Evolutionary conservation across 805 yeast genomes (phyloP).

Genomic region (Millerago galiae): DNA sequence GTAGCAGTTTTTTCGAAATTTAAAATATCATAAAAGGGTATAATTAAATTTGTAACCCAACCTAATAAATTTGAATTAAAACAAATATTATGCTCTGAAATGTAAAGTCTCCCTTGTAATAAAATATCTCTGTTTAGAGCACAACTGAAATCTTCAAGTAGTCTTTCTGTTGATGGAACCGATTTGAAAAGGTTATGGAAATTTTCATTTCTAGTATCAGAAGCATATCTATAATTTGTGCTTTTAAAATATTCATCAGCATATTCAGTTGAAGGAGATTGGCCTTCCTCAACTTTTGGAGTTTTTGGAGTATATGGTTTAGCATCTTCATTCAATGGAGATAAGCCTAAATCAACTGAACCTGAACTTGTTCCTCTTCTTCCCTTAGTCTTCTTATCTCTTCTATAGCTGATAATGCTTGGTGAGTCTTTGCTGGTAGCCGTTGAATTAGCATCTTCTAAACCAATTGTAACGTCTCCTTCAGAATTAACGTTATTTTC

Average conservation of each 20-base stretch:
- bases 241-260: slow-evolving; percentile 51
- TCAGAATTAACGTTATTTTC: background rate
- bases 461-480: slow-evolving; percentile 1
- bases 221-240: slow-evolving; percentile 59
- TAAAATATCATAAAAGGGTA: slow-evolving; percentile 65
- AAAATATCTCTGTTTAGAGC: slow-evolving; percentile 83
- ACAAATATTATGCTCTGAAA: slow-evolving; percentile 72
- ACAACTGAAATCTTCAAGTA: slow-evolving; percentile 85
- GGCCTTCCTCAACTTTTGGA: slow-evolving; percentile 1
- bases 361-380: slow-evolving; percentile 15
- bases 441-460: slow-evolving; percentile 3
- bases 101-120: slow-evolving; percentile 79
- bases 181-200: slow-evolving; percentile 72
- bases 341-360: slow-evolving; percentile 13
- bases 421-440: slow-evolving; percentile 14
- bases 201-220: slow-evolving; percentile 57
- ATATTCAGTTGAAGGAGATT: slow-evolving; percentile 36
- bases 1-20: slow-evolving; percentile 76
- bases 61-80: slow-evolving; percentile 85
- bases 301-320: slow-evolving; percentile 13
- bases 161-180: slow-evolving; percentile 60
- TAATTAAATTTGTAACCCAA: slow-evolving; percentile 78
- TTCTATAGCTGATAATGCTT: slow-evolving; percentile 22
- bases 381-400: slow-evolving; percentile 6
- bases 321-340: slow-evolving; percentile 17